Conservation (phyloP, 106 monocot genomes). For the Amphibolis antarctica region DNA sequence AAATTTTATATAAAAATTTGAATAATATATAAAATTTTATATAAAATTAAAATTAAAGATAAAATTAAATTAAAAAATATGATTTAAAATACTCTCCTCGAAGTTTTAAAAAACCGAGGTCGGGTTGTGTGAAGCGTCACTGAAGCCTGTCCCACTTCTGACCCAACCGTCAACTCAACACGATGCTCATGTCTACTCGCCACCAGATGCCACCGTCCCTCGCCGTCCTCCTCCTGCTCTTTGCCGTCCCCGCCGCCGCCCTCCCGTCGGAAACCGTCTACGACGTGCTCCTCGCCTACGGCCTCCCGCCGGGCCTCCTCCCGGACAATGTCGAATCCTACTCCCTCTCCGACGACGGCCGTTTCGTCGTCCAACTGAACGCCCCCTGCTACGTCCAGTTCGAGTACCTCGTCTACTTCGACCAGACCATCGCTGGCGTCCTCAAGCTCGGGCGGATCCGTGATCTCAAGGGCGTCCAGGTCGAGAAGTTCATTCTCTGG, state of each 20-base stretch:
- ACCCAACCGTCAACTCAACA: no score
- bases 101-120: no score
- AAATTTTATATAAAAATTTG: no score
- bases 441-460: slow-evolving; percentile 17
- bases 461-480: slow-evolving; percentile 16
- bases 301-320: slow-evolving; percentile 60
- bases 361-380: slow-evolving; percentile 17
- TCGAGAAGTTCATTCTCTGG: slow-evolving; percentile 10
- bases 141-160: no score
- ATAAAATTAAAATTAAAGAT: no score
- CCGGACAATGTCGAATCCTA: slow-evolving; percentile 46
- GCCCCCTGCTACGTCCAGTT: slow-evolving; percentile 49
- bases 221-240: background rate
- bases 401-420: slow-evolving; percentile 61
- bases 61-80: no score
- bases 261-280: slow-evolving; percentile 12
- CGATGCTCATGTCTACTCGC: no score
- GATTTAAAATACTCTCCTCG: no score
- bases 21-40: no score
- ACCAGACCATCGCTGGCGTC: slow-evolving; percentile 34
- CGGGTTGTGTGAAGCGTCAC: no score
- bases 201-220: no score
- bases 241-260: background rate
- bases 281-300: slow-evolving; percentile 56
- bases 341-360: slow-evolving; percentile 20